Evolutionary conservation across 306 rosid species (phyloP), one percentile per base, ranked within the genome.

Genomic region (Quillaja saponaria): DNA sequence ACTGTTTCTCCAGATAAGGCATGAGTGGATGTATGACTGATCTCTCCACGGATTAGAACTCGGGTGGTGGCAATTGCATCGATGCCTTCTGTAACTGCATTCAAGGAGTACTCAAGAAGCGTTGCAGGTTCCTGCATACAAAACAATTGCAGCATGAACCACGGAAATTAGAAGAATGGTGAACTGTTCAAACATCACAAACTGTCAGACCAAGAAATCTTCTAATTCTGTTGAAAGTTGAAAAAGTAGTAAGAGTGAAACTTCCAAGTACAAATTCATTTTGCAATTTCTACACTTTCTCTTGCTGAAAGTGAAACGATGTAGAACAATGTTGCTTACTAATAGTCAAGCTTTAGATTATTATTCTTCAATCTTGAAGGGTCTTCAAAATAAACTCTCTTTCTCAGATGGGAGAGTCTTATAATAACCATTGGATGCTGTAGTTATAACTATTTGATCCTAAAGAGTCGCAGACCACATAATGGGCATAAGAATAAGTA

Each of bases 11-110:
- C 96, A 0, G 87, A 74, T 58, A 47, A 15, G 58, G 87, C 87
- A 50, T 72, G 69, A 37, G 86, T 85, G 34, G 86, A 33, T 28
- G 71, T 28, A 3, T 34, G 69, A 42, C 35, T 68, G 9, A 58
- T 67, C 13, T 85, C 89, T 45, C 78, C 86, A 13, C 87, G 84
- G 33, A 94, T 94, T 55, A 80, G 47, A 55, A 94, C 95, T 21
- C 95, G 86, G 49, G 99, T 94, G 45, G 95, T 76, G 40, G 97
- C 99, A 73, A 94, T 94, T 64, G 99, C 96, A 74, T 94, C 99
- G 35, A 90, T 94, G 72, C 99, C 99, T 83, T 90, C 97, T 0
- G 99, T 94, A 33, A 90, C 97, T 6, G 86, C 85, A 73, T 2
- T 81, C 90, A 94, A 63, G 0, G 97, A 94, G 80, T 94, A 94